Evolutionary conservation across 805 yeast genomes (phyloP).

Genomic region (Nakazawaea ishiwadae): DNA sequence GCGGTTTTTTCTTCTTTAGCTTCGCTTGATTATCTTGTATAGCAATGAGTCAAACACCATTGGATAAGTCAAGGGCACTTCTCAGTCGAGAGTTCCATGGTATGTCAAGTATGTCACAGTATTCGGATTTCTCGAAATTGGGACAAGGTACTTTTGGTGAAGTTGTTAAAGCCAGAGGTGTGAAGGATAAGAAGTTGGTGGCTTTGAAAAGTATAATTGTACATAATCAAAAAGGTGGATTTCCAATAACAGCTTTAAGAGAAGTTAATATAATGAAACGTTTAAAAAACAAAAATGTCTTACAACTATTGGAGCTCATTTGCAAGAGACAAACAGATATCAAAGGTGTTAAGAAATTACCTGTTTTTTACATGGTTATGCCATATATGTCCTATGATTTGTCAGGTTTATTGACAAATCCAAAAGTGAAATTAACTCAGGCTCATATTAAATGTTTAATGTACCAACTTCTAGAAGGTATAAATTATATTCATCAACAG

Average conservation of each 20-base stretch:
- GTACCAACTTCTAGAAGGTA: conserved; percentile 73
- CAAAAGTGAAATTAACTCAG: conserved; percentile 51
- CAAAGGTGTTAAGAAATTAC: conserved; percentile 21
- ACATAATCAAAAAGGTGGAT: conserved; percentile 72
- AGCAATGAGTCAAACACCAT: not conserved
- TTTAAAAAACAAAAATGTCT: conserved; percentile 63
- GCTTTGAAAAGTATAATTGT: conserved; percentile 86
- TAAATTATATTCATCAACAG: conserved; percentile 69
- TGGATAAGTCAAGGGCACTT: not conserved
- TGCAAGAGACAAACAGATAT: conserved; percentile 37
- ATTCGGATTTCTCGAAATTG: conserved; percentile 36
- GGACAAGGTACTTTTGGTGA: conserved; percentile 85
- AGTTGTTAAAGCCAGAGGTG: conserved; percentile 52
- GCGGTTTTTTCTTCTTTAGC: no score
- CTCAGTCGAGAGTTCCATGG: conserved; percentile 15
- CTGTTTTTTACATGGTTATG: conserved; percentile 73
- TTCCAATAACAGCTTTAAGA: conserved; percentile 92
- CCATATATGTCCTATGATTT: conserved; percentile 93
- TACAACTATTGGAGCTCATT: conserved; percentile 77
- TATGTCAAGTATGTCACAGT: conserved; percentile 27
- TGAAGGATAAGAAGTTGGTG: conserved; percentile 53
- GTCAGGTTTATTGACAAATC: conserved; percentile 84
- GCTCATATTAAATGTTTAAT: conserved; percentile 80
- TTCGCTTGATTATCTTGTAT: not conserved
- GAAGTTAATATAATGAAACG: conserved; percentile 81